These are phyloP conservation scores for Fomitopsis pinicola DNA, from an alignment of 1,284 basidiomycete species.

Conservation along the genomic window DNA sequence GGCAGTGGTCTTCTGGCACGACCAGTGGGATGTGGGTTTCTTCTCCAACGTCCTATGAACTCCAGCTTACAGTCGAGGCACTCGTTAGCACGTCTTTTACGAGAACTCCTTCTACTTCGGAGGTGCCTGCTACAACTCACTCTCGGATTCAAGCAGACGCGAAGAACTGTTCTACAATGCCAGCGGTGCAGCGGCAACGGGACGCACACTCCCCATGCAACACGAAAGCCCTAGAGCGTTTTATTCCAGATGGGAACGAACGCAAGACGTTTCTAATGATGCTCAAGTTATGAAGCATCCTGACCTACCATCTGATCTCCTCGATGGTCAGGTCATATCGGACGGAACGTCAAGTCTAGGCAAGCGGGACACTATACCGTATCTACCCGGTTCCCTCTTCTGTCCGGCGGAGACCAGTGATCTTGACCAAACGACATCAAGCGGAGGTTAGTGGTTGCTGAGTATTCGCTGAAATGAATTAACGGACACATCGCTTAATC, in stretches of 20 bases:
- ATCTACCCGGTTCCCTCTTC: background rate
- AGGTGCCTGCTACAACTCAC: background rate
- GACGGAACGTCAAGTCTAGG: background rate
- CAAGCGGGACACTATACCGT: background rate
- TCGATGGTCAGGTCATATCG: no score
- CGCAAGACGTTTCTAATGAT: background rate
- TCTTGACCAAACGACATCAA: background rate
- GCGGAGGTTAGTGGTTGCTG: background rate
- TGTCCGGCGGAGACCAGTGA: background rate
- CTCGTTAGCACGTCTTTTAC: background rate
- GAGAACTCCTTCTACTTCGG: background rate
- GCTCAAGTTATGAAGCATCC: no score
- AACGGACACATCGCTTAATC: background rate
- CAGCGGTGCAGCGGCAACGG: background rate
- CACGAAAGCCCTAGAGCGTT: background rate
- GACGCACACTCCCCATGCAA: background rate
- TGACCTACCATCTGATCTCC: no score
- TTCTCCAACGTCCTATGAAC: background rate
- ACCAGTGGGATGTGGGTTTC: background rate
- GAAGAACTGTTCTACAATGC: background rate
- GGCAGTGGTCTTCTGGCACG: background rate
- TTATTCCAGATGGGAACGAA: background rate
- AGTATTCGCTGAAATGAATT: background rate
- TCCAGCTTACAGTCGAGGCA: background rate
- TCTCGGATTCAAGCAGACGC: background rate